Base-by-base conservation (phyloP, 805 yeast genomes). In the Torulaspora quercuum region DNA sequence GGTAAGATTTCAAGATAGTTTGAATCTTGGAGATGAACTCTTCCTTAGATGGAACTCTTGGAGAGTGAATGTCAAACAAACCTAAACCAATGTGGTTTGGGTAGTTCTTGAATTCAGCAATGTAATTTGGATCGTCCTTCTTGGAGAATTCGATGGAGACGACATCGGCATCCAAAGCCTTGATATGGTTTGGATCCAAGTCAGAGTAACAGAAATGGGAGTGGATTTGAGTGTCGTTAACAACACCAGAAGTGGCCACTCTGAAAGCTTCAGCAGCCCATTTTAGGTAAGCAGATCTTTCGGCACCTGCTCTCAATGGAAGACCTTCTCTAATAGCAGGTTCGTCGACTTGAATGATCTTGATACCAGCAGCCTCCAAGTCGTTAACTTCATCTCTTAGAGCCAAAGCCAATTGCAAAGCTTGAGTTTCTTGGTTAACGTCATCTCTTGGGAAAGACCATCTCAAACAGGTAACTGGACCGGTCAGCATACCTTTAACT, bases 361-460 rank as follows among this genome's bases (percentile, higher is more conserved):
- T 83, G 63, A 92, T 88, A 72, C 97, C 97, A 49, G 97, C 98
- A 59, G 86, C 83, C 78, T 92, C 98, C 68, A 92, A 85, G 69
- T 92, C 98, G 64, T 82, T 76, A 59, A 92, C 98, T 79, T 92
- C 98, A 63, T 92, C 98, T 76, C 97, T 87, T 65, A 92, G 78
- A 57, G 97, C 97, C 63, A 92, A 76, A 67, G 95, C 94, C 65
- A 92, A 82, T 79, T 92, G 98, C 68, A 84, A 78, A 57, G 97
- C 87, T 77, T 92, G 98, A 55, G 79, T 77, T 75, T 84, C 78
- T 73, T 84, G 89, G 48, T 95, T 75, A 55, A 90, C 83, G 63
- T 92, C 98, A 67, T 89, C 90, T 83, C 98, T 87, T 76, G 98
- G 98, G 97, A 92, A 92, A 59, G 98, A 92, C 98, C 98, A 92